Evolutionary conservation across 2,329 filamentous ascomycete species (phyloP), one percentile per base, ranked within the genome.

Genomic region (Fusarium sp.): DNA sequence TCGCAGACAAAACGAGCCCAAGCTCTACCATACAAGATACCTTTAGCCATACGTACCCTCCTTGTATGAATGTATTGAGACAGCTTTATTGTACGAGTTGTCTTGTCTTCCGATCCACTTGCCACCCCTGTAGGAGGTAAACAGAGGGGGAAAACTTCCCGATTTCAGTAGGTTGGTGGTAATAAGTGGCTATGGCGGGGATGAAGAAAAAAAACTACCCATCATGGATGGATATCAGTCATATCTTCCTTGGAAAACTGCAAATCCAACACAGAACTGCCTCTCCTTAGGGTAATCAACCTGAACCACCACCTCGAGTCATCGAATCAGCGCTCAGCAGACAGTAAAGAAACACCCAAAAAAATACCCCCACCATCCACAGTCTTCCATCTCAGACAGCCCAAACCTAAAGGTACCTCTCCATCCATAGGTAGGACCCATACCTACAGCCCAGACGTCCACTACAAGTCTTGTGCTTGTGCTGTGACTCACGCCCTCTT

Each of bases 401-500:
- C 34, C 34, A 38, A 38, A 38, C 30, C 34, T 24, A 44, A 44
- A 38, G 34, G 41, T 44, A 30, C n/a, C 29, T 30, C 15, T 27
- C 24, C n/a, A n/a, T n/a, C n/a, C n/a, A n/a, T n/a, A n/a, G n/a
- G 20, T 38, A 40, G n/a, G 58, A 58, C 61, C 67, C 55, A 69
- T 52, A 38, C 34, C 10, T 38, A 46, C 20, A 45, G 32, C 24
- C 48, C 48, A 51, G 30, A 52, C 49, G 18, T 25, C 55, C 45
- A 38, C 22, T 43, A 30, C 46, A 58, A 60, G 54, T 57, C 40
- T 53, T 71, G 71, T 65, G 68, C 43, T 71, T 73, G 71, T 38
- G 34, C 34, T 38, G 34, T 76, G 74, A 76, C 71, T 76, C 74
- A 76, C 71, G 73, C 70, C 63, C 58, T 73, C 63, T 52, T 67